Conservation (phyloP, 768 basidiomycete species). For the Symmetrospora coprosmae region DNA sequence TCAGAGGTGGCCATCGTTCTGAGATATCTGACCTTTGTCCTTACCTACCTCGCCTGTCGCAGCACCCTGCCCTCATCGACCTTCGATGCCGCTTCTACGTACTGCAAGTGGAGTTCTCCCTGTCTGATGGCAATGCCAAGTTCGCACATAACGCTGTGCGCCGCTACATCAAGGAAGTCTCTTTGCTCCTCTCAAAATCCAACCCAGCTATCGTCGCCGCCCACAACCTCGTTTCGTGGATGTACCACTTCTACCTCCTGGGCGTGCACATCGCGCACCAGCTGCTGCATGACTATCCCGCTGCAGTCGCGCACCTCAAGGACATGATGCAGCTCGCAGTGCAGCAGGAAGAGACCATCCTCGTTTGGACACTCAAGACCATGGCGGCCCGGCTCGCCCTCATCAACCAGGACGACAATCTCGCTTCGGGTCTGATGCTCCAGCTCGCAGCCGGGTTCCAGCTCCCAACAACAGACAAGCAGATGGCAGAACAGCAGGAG, state of each 20-base stretch:
- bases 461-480: not conserved
- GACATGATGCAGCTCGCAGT: not conserved
- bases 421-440: not conserved
- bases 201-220: too few relatives aligned
- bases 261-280: not conserved
- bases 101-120: conserved; percentile 2
- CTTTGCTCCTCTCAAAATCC: not conserved
- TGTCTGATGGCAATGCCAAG: conserved; percentile 1
- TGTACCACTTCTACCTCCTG: not conserved
- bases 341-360: not conserved
- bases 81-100: not conserved
- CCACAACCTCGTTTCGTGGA: not conserved
- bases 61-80: conserved; percentile 4
- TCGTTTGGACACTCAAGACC: not conserved
- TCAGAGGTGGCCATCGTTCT: too few relatives aligned
- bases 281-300: not conserved
- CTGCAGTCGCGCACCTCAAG: not conserved
- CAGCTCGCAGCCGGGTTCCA: not conserved
- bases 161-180: not conserved
- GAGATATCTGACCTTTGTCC: too few relatives aligned
- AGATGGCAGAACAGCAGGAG: not conserved
- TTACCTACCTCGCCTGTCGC: too few relatives aligned
- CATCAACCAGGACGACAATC: not conserved
- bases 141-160: not conserved
- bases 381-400: not conserved